phyloP scores from a whole-genome alignment of 495 filamentous ascomycete genomes.

The Lophium mytilinum region DNA sequence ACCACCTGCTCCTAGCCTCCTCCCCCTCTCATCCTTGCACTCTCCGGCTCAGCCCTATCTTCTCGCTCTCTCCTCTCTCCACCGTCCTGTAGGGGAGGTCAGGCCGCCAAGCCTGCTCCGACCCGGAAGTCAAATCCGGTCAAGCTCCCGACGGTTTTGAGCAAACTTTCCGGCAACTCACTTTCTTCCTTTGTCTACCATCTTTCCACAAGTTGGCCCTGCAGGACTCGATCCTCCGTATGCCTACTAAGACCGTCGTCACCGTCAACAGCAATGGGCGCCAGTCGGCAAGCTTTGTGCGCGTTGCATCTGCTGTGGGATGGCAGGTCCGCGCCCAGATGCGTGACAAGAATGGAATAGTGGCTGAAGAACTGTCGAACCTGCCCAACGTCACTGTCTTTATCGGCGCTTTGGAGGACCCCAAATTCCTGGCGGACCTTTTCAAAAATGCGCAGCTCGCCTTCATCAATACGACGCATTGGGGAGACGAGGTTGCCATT shows the following conservation, averaged over 20 bases:
- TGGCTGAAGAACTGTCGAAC: slow-evolving; percentile 69
- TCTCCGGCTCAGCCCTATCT: too few relatives aligned
- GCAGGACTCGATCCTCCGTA: background rate
- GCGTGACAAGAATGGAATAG: slow-evolving; percentile 69
- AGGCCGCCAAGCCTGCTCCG: too few relatives aligned
- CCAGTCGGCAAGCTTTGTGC: slow-evolving; percentile 87
- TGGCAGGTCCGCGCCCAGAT: slow-evolving; percentile 86
- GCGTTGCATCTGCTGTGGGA: slow-evolving; percentile 84
- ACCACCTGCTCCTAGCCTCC: too few relatives aligned
- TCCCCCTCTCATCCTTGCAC: too few relatives aligned
- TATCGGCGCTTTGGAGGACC: slow-evolving; percentile 71
- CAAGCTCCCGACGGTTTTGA: too few relatives aligned
- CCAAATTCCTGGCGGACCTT: slow-evolving; percentile 60
- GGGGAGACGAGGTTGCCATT: slow-evolving; percentile 87
- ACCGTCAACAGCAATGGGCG: slow-evolving; percentile 89
- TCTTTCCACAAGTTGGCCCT: too few relatives aligned
- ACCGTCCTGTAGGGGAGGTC: too few relatives aligned
- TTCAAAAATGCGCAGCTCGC: slow-evolving; percentile 80
- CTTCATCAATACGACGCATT: slow-evolving; percentile 98
- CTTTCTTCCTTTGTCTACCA: too few relatives aligned
- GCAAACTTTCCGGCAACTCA: too few relatives aligned
- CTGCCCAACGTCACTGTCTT: slow-evolving; percentile 80
- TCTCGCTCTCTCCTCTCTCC: too few relatives aligned
- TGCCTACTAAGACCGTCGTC: slow-evolving; percentile 57
- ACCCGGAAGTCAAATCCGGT: too few relatives aligned